Base-by-base conservation (phyloP, 148 eudicot genomes). In the Nepenthes gracilis region DNA sequence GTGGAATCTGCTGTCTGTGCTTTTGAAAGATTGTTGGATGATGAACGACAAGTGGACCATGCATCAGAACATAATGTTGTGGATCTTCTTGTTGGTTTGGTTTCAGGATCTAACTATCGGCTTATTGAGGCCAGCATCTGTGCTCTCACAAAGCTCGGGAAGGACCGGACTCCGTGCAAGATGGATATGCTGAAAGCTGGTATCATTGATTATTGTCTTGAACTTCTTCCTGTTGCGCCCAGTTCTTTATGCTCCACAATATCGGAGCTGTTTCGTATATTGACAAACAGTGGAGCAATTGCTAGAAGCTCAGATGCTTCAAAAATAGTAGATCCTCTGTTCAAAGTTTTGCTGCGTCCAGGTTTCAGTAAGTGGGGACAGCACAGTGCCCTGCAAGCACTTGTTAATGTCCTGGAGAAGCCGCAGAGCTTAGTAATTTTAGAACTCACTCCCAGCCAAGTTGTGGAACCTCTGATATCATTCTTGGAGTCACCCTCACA, bases 351-450 rank as follows among this genome's bases (percentile, higher is more conserved):
- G 73, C 77, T 74, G 61, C 79, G 81, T 61, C 75, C 83, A 45
- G 96, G 83, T 73, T 70, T 85, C 48, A 75, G 79, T 57, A 65
- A 76, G 58, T 77, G 78, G 78, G 85, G 92, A 51, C 89, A 85
- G 63, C 86, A 85, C 59, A 88, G 96, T 81, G 92, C 96, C 58
- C 66, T 88, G 70, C 96, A 85, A 64, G 83, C 86, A 33, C 96
- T 88, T 59, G 96, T 88, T 48, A 88, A 88, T 78, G 71, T 88
- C 15, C 60, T 88, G 70, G 96, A 88, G 79, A 81, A 88, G 64
- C 93, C 89, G 43, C 87, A 88, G 62, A 79, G 86, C 67, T 80
- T 83, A 51, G 68, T 74, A 52, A 65, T 63, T 66, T 62, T 81
- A 63, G 79, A 85, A 60, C 87, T 88, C 54, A 74, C 80, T 69